phyloP scores from a whole-genome alignment of 2,329 filamentous ascomycete genomes.

The Microascus cirrosus region DNA sequence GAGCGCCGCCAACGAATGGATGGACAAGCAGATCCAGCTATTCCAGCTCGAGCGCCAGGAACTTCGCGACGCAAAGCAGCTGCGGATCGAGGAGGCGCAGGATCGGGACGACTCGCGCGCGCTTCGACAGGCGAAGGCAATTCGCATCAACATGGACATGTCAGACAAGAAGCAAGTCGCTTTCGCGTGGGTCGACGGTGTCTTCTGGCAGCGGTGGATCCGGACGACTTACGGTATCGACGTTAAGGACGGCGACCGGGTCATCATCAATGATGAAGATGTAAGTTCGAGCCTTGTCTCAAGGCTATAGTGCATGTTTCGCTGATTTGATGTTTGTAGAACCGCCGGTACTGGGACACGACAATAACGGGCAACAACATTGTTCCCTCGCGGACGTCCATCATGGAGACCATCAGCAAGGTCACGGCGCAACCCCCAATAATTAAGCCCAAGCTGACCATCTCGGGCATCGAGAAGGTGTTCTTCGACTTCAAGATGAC shows the following conservation, averaged over 20 bases:
- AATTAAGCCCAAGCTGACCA: slow-evolving; percentile 69
- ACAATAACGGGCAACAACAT: slow-evolving; percentile 86
- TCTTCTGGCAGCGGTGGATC: slow-evolving; percentile 97
- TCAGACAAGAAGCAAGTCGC: slow-evolving; percentile 78
- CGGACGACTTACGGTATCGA: slow-evolving; percentile 90
- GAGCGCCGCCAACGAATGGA: slow-evolving; percentile 92
- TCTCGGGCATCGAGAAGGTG: slow-evolving; percentile 58
- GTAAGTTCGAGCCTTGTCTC: slow-evolving; percentile 42
- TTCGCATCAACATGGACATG: slow-evolving; percentile 83
- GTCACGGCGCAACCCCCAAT: slow-evolving; percentile 57
- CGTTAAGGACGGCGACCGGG: slow-evolving; percentile 74
- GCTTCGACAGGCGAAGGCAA: slow-evolving; percentile 76
- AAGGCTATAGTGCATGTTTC: slow-evolving; percentile 2
- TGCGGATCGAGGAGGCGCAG: slow-evolving; percentile 91
- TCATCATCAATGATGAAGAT: slow-evolving; percentile 95
- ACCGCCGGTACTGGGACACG: slow-evolving; percentile 88
- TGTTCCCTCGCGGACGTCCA: slow-evolving; percentile 77
- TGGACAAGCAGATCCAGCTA: slow-evolving; percentile 85
- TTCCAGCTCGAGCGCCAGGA: slow-evolving; percentile 93
- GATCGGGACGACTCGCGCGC: slow-evolving; percentile 86
- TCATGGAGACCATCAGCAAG: slow-evolving; percentile 74
- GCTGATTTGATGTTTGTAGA: slow-evolving; percentile 42
- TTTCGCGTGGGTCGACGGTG: slow-evolving; percentile 95
- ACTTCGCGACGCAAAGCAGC: slow-evolving; percentile 84
- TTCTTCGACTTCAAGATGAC: slow-evolving; percentile 54